Evolutionary conservation across 2,329 filamentous ascomycete species (phyloP).

Genomic region (Westerdykella sp.): DNA sequence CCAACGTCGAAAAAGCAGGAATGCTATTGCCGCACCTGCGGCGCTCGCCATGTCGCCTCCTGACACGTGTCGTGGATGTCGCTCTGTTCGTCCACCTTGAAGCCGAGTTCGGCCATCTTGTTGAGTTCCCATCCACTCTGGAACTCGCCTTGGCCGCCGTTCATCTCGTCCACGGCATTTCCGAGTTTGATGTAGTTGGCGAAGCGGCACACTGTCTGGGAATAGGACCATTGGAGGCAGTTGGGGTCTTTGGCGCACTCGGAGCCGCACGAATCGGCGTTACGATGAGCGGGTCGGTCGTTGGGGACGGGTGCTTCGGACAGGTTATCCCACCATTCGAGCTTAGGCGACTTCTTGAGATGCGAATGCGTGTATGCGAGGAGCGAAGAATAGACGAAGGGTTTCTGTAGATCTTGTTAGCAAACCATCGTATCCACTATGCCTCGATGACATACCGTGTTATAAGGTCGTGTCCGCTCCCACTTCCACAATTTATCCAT

Average conservation of each 20-base stretch:
- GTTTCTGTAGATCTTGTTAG: conserved; percentile 21
- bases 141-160: conserved; percentile 32
- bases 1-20: too few species aligned
- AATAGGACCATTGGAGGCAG: conserved; percentile 34
- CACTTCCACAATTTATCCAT: conserved; percentile 48
- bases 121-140: conserved; percentile 36
- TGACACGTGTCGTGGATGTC: conserved; percentile 32
- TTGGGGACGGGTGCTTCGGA: conserved; percentile 29
- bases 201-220: conserved; percentile 34
- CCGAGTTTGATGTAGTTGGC: conserved; percentile 33
- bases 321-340: conserved; percentile 34
- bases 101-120: conserved; percentile 32
- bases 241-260: conserved; percentile 30
- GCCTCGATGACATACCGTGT: conserved; percentile 15
- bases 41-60: conserved; percentile 37
- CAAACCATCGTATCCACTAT: not conserved
- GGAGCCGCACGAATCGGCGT: conserved; percentile 29
- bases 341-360: conserved; percentile 25
- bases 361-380: conserved; percentile 34
- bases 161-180: conserved; percentile 28
- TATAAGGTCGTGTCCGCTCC: conserved; percentile 35
- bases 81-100: conserved; percentile 29
- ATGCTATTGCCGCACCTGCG: conserved; percentile 5
- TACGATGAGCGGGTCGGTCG: conserved; percentile 30
- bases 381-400: conserved; percentile 33